A percentile compares a stretch with the other conserved stretches of the same genome.
Evolutionary conservation across 2,329 filamentous ascomycete species (phyloP).

Genomic region (Paecilomyces sp.): DNA sequence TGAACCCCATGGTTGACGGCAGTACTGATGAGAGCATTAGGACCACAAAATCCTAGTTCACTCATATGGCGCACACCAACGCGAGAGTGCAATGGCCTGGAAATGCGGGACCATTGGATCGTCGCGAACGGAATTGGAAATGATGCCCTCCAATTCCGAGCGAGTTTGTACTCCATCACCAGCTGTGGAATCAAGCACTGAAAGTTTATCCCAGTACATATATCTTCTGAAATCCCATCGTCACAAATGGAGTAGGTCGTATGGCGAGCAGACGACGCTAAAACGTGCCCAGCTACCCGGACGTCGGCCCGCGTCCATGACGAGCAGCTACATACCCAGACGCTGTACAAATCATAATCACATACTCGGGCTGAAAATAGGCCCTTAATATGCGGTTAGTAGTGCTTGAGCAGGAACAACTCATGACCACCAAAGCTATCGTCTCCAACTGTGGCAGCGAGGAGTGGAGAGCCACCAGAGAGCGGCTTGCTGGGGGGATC

Average conservation of each 20-base stretch:
- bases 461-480: neutral
- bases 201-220: neutral
- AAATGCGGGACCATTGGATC: neutral
- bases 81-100: neutral
- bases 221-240: neutral
- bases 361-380: conserved; percentile 1
- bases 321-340: neutral
- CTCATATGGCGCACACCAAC: neutral
- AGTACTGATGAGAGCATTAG: neutral
- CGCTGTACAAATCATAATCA: neutral
- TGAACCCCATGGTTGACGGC: neutral
- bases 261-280: neutral
- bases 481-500: neutral
- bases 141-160: neutral
- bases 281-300: neutral
- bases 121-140: neutral
- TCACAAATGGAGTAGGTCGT: neutral
- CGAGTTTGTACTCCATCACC: neutral
- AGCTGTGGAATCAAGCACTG: neutral
- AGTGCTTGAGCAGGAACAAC: neutral
- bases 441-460: neutral
- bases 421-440: neutral
- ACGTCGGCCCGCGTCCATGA: neutral
- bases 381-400: neutral
- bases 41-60: neutral